Conservation (phyloP, 805 yeast species). For the Starmerella scarabaei region DNA sequence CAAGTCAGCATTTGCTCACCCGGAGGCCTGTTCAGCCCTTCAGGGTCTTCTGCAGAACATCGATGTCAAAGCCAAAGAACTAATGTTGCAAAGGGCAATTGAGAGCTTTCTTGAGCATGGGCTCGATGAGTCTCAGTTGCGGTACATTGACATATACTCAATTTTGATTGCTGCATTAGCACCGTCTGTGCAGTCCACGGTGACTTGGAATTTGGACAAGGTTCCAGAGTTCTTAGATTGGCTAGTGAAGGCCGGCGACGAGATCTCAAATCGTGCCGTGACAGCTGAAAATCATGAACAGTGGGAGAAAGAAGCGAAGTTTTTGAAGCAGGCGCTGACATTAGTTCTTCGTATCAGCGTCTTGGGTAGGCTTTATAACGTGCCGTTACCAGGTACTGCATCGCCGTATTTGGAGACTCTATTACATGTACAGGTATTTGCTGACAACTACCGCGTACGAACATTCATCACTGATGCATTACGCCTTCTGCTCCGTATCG, state of each 20-base stretch:
- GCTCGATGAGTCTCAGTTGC: background rate
- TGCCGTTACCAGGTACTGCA: conserved; percentile 6
- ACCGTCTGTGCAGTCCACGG: conserved; percentile 2
- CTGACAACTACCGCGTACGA: conserved; percentile 7
- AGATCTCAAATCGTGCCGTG: background rate
- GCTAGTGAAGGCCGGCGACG: conserved; percentile 2
- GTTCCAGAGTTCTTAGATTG: conserved; percentile 6
- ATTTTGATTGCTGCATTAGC: conserved; percentile 10
- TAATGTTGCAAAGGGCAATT: conserved; percentile 5
- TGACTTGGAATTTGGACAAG: conserved; percentile 8
- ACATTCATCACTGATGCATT: conserved; percentile 15
- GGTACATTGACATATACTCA: conserved; percentile 7
- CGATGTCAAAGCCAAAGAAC: conserved; percentile 7
- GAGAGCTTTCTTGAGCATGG: conserved; percentile 7
- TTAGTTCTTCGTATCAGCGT: conserved; percentile 13
- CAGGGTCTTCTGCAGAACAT: conserved; percentile 13
- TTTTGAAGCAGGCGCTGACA: conserved; percentile 7
- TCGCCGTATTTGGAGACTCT: conserved; percentile 7
- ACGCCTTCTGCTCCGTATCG: conserved; percentile 8
- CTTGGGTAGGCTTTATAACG: conserved; percentile 7
- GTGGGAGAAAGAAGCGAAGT: background rate
- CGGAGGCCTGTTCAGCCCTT: conserved; percentile 5
- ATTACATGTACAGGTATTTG: conserved; percentile 11
- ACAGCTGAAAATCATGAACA: background rate
- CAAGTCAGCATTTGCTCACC: conserved; percentile 10